A percentile compares a stretch with the other conserved stretches of the same genome.
Evolutionary conservation across 1,284 basidiomycete genomes (phyloP).

Genomic region (Tilletia caries): DNA sequence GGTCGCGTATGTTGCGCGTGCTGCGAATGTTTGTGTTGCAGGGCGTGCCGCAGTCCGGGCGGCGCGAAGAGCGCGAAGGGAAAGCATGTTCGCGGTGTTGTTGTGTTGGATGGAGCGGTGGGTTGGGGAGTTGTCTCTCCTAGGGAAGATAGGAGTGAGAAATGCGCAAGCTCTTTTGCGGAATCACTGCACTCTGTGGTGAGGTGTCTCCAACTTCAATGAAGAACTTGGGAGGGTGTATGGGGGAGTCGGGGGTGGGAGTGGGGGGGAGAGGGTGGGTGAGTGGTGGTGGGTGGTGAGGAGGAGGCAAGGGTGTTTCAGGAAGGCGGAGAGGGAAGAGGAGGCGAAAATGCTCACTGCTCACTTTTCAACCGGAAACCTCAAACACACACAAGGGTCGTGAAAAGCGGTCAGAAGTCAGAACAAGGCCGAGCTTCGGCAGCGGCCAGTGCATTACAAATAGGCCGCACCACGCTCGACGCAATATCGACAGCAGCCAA

Average conservation of each 20-base stretch:
- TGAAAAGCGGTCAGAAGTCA: not conserved
- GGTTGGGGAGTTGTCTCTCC: not conserved
- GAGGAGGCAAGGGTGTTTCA: not conserved
- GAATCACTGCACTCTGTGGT: too few relatives aligned
- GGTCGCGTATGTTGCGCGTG: constrained; percentile 42
- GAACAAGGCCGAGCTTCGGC: not conserved
- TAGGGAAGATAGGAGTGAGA: constrained; percentile 24
- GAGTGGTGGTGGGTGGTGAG: not conserved
- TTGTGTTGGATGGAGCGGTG: not conserved
- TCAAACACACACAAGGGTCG: not conserved
- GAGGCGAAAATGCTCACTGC: too few relatives aligned
- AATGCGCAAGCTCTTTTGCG: too few relatives aligned
- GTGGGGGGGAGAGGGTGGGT: too few relatives aligned
- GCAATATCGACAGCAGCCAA: too few relatives aligned
- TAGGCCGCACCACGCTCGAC: too few relatives aligned
- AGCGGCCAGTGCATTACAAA: too few relatives aligned
- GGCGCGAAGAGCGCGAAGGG: constrained; percentile 29
- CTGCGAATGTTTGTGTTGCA: not conserved
- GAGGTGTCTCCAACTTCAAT: not conserved
- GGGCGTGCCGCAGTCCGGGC: constrained; percentile 25
- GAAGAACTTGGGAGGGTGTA: constrained; percentile 7
- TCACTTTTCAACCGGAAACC: not conserved
- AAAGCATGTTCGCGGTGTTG: constrained; percentile 24
- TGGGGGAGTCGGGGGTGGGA: not conserved
- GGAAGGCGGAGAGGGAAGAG: too few relatives aligned